Evolutionary conservation across 2,329 filamentous ascomycete species (phyloP), one percentile per base, ranked within the genome.

Genomic region (Xylariaceae sp.): DNA sequence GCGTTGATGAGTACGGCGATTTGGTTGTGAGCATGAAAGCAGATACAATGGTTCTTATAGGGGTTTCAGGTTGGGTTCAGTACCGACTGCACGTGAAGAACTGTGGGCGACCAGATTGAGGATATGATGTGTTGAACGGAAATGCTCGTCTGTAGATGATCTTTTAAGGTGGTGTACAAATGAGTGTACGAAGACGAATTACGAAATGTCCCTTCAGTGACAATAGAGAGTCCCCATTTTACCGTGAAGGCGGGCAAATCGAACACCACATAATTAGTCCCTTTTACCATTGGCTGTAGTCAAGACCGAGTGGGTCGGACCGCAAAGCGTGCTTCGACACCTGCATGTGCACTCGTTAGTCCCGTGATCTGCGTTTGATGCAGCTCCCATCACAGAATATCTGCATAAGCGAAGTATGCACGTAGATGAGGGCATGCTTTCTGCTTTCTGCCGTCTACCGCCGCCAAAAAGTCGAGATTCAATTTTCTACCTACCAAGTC

Each of bases 381-480:
- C 37, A 13, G 37, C 1, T 42, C 37, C 37, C 23, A 30, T 30
- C 3, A 42, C 37, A 42, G 37, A 42, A 42, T 42, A 30, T 30
- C 23, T 4, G 37, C 8, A 42, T 42, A 42, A 42, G 11, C 37
- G 11, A 51, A 34, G 8, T 50, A 50, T 50, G 5, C 48, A 30
- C 18, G 15, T 15, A 35, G 11, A 3, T 13, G 11, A 15, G 34
- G 49, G 34, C 7, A 34, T 51, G 49, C 6, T 53, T 70, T 70
- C 73, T 51, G 49, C 6, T 53, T 70, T 70, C 73, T 80, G 78
- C 78, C 76, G 58, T 42, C 18, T 37, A 55, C 66, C 66, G 79
- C 78, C 78, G 77, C 77, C 71, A 78, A 80, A 79, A 74, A 73
- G 70, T 70, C 68, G 59, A 65, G 63, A 57, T 62, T 63, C 63